These are phyloP conservation scores for Anethum foeniculum DNA, from an alignment of 140 eudicot species.

Conservation along the genomic window DNA sequence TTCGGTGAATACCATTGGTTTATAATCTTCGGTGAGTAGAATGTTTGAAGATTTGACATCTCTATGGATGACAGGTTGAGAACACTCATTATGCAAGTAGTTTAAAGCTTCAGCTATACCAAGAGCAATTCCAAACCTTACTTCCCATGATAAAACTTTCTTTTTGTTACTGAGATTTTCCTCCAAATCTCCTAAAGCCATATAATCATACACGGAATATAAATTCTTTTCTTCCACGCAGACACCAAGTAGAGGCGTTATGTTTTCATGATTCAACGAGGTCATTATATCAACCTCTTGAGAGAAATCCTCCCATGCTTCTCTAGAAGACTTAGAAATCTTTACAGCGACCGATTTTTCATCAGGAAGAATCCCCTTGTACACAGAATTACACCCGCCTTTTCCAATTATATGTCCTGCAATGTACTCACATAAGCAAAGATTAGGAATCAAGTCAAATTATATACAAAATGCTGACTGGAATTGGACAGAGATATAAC, in stretches of 20 bases:
- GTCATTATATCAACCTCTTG: conserved; percentile 79
- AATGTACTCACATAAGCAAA: background rate
- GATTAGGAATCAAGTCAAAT: background rate
- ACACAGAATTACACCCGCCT: conserved; percentile 86
- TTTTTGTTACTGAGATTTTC: conserved; percentile 56
- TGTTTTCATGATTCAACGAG: conserved; percentile 59
- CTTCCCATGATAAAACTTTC: conserved; percentile 59
- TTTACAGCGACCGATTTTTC: conserved; percentile 79
- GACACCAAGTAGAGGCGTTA: conserved; percentile 72
- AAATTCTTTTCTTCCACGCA: conserved; percentile 67
- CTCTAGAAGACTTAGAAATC: conserved; percentile 62
- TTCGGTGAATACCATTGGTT: conserved; percentile 55
- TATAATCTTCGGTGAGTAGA: conserved; percentile 61
- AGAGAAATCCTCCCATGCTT: conserved; percentile 76
- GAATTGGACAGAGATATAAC: conserved; percentile 20
- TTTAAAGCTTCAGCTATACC: conserved; percentile 81
- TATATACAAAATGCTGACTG: background rate
- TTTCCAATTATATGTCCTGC: conserved; percentile 71
- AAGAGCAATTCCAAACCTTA: conserved; percentile 58
- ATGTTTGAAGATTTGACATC: conserved; percentile 91
- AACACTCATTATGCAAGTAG: conserved; percentile 68
- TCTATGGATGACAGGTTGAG: conserved; percentile 69
- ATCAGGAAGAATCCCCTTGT: conserved; percentile 74
- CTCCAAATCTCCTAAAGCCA: conserved; percentile 70
- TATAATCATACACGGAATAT: conserved; percentile 72